Evolutionary conservation across 2,329 filamentous ascomycete genomes (phyloP).

Genomic region (Ceratocystis cacaofunesta): DNA sequence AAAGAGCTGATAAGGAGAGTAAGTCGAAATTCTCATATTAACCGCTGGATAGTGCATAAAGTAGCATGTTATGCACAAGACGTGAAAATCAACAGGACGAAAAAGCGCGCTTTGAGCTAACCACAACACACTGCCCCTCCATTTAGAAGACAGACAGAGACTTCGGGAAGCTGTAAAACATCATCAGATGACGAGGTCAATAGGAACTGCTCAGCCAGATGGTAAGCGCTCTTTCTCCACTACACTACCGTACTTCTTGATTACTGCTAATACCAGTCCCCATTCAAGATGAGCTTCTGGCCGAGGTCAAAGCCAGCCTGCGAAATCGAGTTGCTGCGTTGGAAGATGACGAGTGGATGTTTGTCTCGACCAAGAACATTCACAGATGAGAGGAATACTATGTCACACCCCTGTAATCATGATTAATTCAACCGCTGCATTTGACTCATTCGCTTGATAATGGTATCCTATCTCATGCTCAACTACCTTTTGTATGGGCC

Average conservation of each 20-base stretch:
- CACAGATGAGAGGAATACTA: slow-evolving; percentile 11
- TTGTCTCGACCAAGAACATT: slow-evolving; percentile 41
- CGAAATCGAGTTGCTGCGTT: slow-evolving; percentile 57
- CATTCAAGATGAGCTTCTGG: slow-evolving; percentile 45
- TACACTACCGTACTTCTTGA: background rate
- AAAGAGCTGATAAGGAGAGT: slow-evolving; percentile 42
- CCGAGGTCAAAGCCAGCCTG: slow-evolving; percentile 54
- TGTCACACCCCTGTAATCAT: background rate
- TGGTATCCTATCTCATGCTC: background rate
- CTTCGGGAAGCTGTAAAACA: slow-evolving; percentile 47
- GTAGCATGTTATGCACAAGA: background rate
- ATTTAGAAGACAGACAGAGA: slow-evolving; percentile 43
- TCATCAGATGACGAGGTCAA: slow-evolving; percentile 39
- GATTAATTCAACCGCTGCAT: background rate
- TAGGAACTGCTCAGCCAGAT: slow-evolving; percentile 52
- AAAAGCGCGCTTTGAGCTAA: background rate
- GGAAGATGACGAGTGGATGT: slow-evolving; percentile 85
- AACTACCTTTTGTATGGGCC: background rate
- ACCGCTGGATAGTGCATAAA: background rate
- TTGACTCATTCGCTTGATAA: background rate
- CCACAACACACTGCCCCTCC: background rate
- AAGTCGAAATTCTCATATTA: slow-evolving; percentile 20
- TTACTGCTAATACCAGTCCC: background rate
- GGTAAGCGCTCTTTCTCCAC: slow-evolving; percentile 19
- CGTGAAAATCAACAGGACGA: slow-evolving; percentile 20